phyloP scores from a whole-genome alignment of 1,284 basidiomycete genomes.

The Earliella scabrosa region DNA sequence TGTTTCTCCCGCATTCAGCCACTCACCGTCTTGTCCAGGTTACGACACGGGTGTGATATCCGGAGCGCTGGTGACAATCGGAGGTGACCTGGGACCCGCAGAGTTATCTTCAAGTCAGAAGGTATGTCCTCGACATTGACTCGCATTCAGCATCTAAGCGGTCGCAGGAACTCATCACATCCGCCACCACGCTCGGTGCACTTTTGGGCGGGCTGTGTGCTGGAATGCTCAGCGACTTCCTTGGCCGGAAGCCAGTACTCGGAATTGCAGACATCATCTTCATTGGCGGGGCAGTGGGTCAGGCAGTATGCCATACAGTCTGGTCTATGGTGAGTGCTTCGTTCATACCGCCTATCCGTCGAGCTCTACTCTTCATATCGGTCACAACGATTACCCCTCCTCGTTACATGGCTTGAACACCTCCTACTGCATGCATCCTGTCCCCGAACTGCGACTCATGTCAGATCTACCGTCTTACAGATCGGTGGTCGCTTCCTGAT shows the following conservation, averaged over 20 bases:
- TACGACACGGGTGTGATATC: conserved; percentile 85
- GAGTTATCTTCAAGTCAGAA: conserved; percentile 68
- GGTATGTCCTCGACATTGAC: conserved; percentile 37
- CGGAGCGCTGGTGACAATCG: conserved; percentile 76
- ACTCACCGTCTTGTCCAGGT: conserved; percentile 43
- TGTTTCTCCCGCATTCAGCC: neutral
- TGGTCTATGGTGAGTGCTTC: conserved; percentile 62
- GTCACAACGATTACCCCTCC: too few species aligned
- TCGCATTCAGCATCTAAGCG: neutral
- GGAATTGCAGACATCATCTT: conserved; percentile 77
- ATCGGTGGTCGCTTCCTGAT: conserved; percentile 79
- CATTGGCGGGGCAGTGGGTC: conserved; percentile 73
- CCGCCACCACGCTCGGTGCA: conserved; percentile 80
- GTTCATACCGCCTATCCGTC: neutral
- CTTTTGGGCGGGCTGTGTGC: conserved; percentile 74
- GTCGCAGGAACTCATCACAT: conserved; percentile 78
- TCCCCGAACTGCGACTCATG: neutral
- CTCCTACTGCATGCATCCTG: neutral
- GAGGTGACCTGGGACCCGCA: conserved; percentile 65
- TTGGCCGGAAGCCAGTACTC: conserved; percentile 71
- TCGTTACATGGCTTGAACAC: too few species aligned
- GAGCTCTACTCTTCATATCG: too few species aligned
- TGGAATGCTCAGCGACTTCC: conserved; percentile 74
- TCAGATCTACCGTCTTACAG: conserved; percentile 33
- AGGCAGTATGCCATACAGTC: conserved; percentile 70